Base-by-base conservation (phyloP, 805 yeast genomes). In the Sugiyamaella americana region DNA sequence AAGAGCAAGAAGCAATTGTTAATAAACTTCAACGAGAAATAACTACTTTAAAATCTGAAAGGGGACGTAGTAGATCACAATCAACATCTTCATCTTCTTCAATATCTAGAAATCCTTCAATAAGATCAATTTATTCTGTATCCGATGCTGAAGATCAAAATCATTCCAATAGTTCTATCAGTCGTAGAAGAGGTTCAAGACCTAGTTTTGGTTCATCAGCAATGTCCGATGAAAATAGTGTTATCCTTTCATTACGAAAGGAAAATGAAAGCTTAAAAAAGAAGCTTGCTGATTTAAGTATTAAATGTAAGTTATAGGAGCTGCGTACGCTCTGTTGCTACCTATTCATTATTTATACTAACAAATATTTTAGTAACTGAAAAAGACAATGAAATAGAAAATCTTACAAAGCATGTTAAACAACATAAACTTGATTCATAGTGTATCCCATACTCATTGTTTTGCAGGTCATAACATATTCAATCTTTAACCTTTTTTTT, bases 1-100 rank as follows among this genome's bases (percentile, higher is more conserved):
- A 79, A 44, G 87, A 83, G 62, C 88, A 83, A 60, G 89, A 83
- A 57, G 86, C 84, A 2, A 79, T 82, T 20, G 88, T 82, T 17
- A 65, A 82, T 57, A 75, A 73, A 59, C 65, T 82, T 37, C 81
- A 80, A 78, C 73, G 75, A 45, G 87, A 82, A 58, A 80, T 83
- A 30, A 69, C 68, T 21, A 48, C 53, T 4, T 61, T 82, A 50
- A 75, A 73, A 52, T 77, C 75, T 16, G 86, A 80, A 38, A 54
- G 60, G 37, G 54, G 78, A 24, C 48, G 63, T 34, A 48, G 57
- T 21, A 46, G 62, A 34, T 53, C 61, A 13, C 59, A 58, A 39
- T 55, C 63, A 3, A 57, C 55, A 21, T 57, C 61, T 10, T 57
- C 62, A 4, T 61, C 65, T 35, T 50, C 61, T 19, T 50, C 61